Evolutionary conservation across 805 yeast species (phyloP), one percentile per base, ranked within the genome.

Genomic region (Kuraishia floccosa): DNA sequence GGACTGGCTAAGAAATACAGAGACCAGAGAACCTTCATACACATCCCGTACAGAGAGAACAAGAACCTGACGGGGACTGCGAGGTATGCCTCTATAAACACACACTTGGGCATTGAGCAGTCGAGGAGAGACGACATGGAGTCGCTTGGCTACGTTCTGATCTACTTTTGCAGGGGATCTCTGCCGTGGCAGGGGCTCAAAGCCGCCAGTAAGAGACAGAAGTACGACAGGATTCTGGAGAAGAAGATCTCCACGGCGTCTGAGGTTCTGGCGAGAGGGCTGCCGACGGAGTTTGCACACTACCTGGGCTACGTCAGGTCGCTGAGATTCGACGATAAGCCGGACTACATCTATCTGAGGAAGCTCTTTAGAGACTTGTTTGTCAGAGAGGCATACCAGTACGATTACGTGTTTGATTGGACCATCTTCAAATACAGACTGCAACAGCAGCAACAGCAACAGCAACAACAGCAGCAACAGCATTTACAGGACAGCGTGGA

Each of bases 161-260:
- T 89, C 44, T 89, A 89, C 59, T 91, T 89, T 53, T 81, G 94
- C 56, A 75, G 94, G 35, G 97, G 98, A 27, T 81, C 94, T 12
- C 72, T 89, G 47, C 98, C 98, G 33, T 89, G 98, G 98, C 98
- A 89, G 60, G 98, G 98, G 4, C 70, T 89, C 48, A 86, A 86
- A 58, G 98, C 97, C 24, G 91, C 89, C 17, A 85, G 96, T 11
- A 89, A 89, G 62, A 83, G 94, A 61, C 96, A 89, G 56, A 89
- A 91, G 59, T 89, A 89, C 58, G 96, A 89, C 60, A 72, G 96
- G 39, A 91, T 89, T 46, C 77, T 89, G 76, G 96, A 89, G 54
- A 84, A 83, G 65, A 89, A 89, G 57, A 75, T 87, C 74, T 75
- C 93, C 30, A 84, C 94, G 6, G 79, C 94, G 17, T 72, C 87